Conservation (phyloP, 2,329 filamentous ascomycete genomes). For the Hymenoscyphus linearis region DNA sequence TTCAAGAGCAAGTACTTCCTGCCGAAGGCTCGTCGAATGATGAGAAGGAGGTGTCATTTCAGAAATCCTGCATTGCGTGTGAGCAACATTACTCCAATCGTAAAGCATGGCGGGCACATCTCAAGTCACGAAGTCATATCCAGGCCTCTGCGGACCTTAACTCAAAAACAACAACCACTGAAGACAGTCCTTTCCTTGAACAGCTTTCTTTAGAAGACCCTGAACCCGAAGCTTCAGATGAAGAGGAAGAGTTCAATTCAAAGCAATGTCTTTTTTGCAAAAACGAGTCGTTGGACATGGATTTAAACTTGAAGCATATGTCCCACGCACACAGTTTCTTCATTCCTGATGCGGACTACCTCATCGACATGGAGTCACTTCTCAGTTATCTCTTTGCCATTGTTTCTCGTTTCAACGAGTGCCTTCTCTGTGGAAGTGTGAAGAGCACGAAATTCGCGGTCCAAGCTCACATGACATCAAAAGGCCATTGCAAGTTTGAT, state of each 20-base stretch:
- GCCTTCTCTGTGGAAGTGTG: slow-evolving; percentile 43
- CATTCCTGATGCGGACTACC: slow-evolving; percentile 35
- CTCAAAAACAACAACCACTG: slow-evolving; percentile 1
- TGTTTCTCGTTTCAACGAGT: slow-evolving; percentile 44
- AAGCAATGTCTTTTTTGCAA: neutral
- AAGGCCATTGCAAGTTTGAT: slow-evolving; percentile 43
- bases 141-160: neutral
- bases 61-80: slow-evolving; percentile 12
- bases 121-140: slow-evolving; percentile 15
- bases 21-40: slow-evolving; percentile 1
- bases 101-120: slow-evolving; percentile 16
- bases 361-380: slow-evolving; percentile 45
- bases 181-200: neutral
- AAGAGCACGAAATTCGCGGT: slow-evolving; percentile 34
- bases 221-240: neutral
- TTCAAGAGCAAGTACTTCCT: slow-evolving; percentile 11
- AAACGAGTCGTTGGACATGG: slow-evolving; percentile 27
- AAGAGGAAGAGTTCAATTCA: neutral
- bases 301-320: slow-evolving; percentile 44
- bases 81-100: slow-evolving; percentile 11
- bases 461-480: slow-evolving; percentile 47
- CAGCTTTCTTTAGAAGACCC: neutral
- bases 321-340: slow-evolving; percentile 42
- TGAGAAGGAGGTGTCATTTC: slow-evolving; percentile 5
- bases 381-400: slow-evolving; percentile 44